A percentile compares a stretch with the other conserved stretches of the same genome.
Evolutionary conservation across 1,139 yeast genomes (phyloP).

Genomic region (Debaryomycetaceae sp.): DNA sequence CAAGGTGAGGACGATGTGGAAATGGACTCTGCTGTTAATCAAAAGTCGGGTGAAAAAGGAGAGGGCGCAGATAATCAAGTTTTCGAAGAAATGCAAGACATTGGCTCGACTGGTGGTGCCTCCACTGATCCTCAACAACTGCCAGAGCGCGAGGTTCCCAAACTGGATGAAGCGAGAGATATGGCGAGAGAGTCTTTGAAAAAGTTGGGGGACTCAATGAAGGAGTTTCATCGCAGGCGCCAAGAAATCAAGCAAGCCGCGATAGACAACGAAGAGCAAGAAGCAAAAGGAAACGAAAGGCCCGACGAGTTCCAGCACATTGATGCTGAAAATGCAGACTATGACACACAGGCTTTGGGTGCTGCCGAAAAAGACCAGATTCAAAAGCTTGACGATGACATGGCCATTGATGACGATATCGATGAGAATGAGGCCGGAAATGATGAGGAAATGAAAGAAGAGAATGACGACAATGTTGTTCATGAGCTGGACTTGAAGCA

Average conservation of each 20-base stretch:
- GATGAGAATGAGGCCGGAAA: conserved; percentile 10
- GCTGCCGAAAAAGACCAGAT: conserved; percentile 75
- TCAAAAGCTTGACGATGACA: conserved; percentile 69
- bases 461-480: conserved; percentile 9
- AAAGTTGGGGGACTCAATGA: conserved; percentile 81
- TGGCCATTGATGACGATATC: conserved; percentile 70
- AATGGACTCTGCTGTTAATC: conserved; percentile 59
- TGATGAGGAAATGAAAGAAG: conserved; percentile 1
- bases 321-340: conserved; percentile 68
- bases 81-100: conserved; percentile 54
- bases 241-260: conserved; percentile 68
- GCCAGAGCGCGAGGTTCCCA: conserved; percentile 16
- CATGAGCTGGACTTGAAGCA: conserved; percentile 13
- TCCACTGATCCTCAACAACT: conserved; percentile 34
- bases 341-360: conserved; percentile 86
- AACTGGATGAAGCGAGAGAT: conserved; percentile 56
- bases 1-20: conserved; percentile 44
- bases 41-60: conserved; percentile 59
- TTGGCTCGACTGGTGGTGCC: conserved; percentile 64
- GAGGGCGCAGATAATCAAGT: conserved; percentile 70
- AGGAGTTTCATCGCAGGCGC: conserved; percentile 84
- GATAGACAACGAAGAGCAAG: conserved; percentile 36
- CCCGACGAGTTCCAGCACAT: conserved; percentile 91
- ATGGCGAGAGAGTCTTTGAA: conserved; percentile 74
- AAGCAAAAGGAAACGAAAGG: conserved; percentile 46